A percentile compares a stretch with the other conserved stretches of the same genome.
Conservation (phyloP, 176 grass and related monocot species). For the Musa beccarii region DNA sequence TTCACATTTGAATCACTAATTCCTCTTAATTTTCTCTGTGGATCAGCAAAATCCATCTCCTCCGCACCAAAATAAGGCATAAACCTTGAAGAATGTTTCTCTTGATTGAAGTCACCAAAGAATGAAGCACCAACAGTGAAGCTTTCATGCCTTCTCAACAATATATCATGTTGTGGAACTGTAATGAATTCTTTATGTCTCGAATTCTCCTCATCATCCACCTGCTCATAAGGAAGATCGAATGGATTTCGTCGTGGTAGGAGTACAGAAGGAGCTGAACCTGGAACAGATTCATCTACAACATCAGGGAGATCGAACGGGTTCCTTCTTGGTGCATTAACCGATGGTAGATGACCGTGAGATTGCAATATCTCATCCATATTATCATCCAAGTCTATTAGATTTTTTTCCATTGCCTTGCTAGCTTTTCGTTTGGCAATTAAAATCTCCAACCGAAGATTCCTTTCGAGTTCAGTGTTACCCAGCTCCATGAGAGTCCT, state of each 20-base stretch:
- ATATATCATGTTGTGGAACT: constrained; percentile 13
- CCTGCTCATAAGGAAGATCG: constrained; percentile 13
- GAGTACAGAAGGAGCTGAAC: constrained; percentile 35
- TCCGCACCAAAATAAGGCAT: constrained; percentile 39
- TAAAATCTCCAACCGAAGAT: constrained; percentile 71
- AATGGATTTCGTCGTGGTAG: constrained; percentile 27
- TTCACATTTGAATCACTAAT: constrained; percentile 23
- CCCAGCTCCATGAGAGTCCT: constrained; percentile 91
- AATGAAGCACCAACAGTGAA: constrained; percentile 29
- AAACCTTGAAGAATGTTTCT: constrained; percentile 19
- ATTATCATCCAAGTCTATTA: constrained; percentile 33
- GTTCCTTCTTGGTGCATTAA: constrained; percentile 43
- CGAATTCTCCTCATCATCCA: constrained; percentile 7
- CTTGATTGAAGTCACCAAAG: constrained; percentile 9
- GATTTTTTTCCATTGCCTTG: constrained; percentile 24
- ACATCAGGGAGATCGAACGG: constrained; percentile 42
- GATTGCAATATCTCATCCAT: constrained; percentile 32
- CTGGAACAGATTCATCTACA: constrained; percentile 36
- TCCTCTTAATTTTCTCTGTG: constrained; percentile 15
- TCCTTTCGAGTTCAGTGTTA: constrained; percentile 82
- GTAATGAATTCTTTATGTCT: constrained; percentile 18
- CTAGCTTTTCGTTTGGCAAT: constrained; percentile 59
- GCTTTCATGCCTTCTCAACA: constrained; percentile 39
- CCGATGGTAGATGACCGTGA: constrained; percentile 10
- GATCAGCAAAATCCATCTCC: constrained; percentile 15